phyloP scores from a whole-genome alignment of 176 grass and related monocot species.

The Coix lacrymajobi region DNA sequence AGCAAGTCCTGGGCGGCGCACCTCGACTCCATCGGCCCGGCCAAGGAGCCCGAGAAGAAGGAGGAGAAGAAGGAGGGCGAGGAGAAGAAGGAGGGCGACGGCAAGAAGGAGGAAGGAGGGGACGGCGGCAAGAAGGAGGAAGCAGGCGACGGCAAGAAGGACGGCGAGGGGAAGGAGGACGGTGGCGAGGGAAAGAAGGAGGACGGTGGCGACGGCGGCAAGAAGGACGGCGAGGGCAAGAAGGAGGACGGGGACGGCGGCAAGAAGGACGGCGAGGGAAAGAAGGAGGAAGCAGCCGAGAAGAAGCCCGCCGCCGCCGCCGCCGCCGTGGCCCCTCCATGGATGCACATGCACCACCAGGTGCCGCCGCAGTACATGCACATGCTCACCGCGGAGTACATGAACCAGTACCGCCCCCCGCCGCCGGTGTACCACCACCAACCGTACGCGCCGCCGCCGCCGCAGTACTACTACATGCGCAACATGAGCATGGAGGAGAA shows the following conservation, averaged over 20 bases:
- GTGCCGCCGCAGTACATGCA: conserved; percentile 24
- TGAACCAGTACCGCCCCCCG: conserved; percentile 42
- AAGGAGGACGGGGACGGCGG: background rate
- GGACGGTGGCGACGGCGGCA: background rate
- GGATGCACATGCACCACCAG: conserved; percentile 1
- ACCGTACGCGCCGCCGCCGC: conserved; percentile 9
- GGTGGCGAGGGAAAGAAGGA: background rate
- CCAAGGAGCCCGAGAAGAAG: conserved; percentile 66
- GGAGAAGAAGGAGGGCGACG: conserved; percentile 6
- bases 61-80: conserved; percentile 31
- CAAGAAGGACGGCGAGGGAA: background rate
- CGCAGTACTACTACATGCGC: conserved; percentile 44
- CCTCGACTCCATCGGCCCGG: conserved; percentile 63
- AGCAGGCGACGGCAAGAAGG: background rate
- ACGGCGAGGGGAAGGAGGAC: background rate
- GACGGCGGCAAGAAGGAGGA: conserved; percentile 11
- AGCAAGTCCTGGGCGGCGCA: conserved; percentile 56
- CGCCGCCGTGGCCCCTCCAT: background rate
- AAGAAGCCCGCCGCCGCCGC: conserved; percentile 8
- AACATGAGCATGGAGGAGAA: conserved; percentile 84
- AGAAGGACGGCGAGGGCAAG: background rate
- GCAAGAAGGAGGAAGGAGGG: background rate
- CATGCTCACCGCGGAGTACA: conserved; percentile 34
- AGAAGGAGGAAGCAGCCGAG: background rate
- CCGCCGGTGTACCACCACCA: background rate